These are phyloP conservation scores for Oryza meyeriana DNA, from an alignment of 176 grass and related monocot genomes.

Conservation along the genomic window DNA sequence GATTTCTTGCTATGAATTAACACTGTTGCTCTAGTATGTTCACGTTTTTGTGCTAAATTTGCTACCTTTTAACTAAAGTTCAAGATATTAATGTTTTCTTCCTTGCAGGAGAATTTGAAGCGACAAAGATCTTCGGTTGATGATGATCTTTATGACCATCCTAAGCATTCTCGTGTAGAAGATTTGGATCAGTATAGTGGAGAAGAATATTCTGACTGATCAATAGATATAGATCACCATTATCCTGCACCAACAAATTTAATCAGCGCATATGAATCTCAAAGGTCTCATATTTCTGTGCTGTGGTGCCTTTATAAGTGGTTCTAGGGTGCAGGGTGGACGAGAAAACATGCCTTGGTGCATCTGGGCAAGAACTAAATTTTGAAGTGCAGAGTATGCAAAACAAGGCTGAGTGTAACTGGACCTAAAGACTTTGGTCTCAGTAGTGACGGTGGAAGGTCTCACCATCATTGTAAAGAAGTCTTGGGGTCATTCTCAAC, in stretches of 20 bases:
- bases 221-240: constrained; percentile 33
- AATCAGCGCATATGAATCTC: constrained; percentile 21
- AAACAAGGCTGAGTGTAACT: constrained; percentile 35
- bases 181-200: constrained; percentile 61
- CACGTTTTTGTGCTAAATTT: not conserved
- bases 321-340: constrained; percentile 16
- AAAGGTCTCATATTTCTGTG: constrained; percentile 16
- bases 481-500: constrained; percentile 18
- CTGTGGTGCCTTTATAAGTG: not conserved
- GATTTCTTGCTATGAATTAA: constrained; percentile 3
- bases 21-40: not conserved
- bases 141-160: constrained; percentile 55
- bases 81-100: constrained; percentile 16
- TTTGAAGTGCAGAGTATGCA: constrained; percentile 14
- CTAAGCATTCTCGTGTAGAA: constrained; percentile 37
- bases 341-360: constrained; percentile 3
- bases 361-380: not conserved
- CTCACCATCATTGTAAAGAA: constrained; percentile 45
- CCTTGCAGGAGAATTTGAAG: constrained; percentile 52
- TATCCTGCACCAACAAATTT: constrained; percentile 35
- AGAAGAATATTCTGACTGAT: constrained; percentile 65
- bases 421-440: constrained; percentile 21
- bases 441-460: constrained; percentile 29
- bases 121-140: constrained; percentile 47
- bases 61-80: constrained; percentile 22